These are phyloP conservation scores for Ecytonucleospora hepatopenaei DNA, from an alignment of 371 early-diverging fungal species.

Conservation along the genomic window DNA sequence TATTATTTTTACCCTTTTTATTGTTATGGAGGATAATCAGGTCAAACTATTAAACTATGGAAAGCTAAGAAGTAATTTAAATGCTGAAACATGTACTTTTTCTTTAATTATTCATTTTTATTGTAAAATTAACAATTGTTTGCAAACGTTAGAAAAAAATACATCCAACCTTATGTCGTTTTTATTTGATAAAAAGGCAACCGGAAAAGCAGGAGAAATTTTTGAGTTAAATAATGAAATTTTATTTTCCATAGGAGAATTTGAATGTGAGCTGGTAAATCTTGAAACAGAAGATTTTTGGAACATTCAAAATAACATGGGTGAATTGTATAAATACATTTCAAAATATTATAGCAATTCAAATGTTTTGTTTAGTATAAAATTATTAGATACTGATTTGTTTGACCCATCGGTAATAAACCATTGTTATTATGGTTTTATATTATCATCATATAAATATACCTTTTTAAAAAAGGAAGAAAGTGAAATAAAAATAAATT, in stretches of 20 bases:
- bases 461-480: conserved; percentile 23
- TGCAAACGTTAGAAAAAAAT: too few species aligned
- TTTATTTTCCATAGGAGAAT: neutral
- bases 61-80: too few species aligned
- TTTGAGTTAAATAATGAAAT: neutral
- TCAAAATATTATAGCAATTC: neutral
- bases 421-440: conserved; percentile 11
- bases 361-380: neutral
- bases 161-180: too few species aligned
- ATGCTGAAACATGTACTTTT: too few species aligned
- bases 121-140: too few species aligned
- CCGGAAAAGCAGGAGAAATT: neutral
- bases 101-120: too few species aligned
- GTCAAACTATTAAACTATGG: too few species aligned
- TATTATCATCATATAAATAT: conserved; percentile 36
- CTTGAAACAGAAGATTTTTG: neutral
- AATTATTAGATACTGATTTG: too few species aligned
- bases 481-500: conserved; percentile 7
- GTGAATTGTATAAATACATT: neutral
- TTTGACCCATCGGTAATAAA: too few species aligned
- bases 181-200: neutral
- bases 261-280: neutral
- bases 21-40: too few species aligned
- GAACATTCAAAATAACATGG: neutral
- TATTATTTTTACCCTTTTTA: too few species aligned